Base-by-base conservation (phyloP, 768 basidiomycete genomes). In the Daedalea quercina region DNA sequence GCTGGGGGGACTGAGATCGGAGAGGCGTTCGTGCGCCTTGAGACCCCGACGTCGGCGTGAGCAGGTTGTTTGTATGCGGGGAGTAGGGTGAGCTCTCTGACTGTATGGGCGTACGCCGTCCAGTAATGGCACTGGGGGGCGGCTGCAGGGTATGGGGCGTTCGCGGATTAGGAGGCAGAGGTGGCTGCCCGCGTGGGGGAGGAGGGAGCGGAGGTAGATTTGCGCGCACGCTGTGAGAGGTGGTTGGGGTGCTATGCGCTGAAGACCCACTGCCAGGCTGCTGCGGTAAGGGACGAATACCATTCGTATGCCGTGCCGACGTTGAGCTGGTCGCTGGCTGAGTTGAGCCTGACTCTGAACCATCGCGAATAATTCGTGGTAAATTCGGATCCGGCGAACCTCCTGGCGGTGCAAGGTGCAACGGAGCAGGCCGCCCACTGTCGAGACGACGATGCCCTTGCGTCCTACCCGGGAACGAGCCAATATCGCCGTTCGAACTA, bases 371-470 rank as follows among this genome's bases (percentile, higher is more conserved):
- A 52, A 92, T 73, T 19, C 81, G 81, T 6, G 91, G 91, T 1
- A 93, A 79, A 62, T 85, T 83, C 17, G 72, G 69, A 63, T 86
- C 84, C 15, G 73, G 70, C 37, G 82, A 73, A 3, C 72, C 72
- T 11, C 75, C 65, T 54, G 75, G 76, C 0, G 75, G 74, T 17
- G 79, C 75, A 9, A 95, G 74, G 58, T 87, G 81, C n/a, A 95
- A 72, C 0, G 93, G 92, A 0, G 92, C 86, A 3, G 92, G 93
- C 54, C 92, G 72, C 37, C 74, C 77, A 48, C 72, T 78, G 58
- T 87, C 80, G 24, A 81, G 72, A 22, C 81, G 75, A 56, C 81
- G 74, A 26, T 68, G 66, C 15, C 52, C 64, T 15, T 8, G 37
- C 24, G 51, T 57, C 65, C 67, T 50, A 66, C 55, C 44, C 67